Evolutionary conservation across 164 flowering plant species (phyloP).

Genomic region (Tetrastigma voinierianum): DNA sequence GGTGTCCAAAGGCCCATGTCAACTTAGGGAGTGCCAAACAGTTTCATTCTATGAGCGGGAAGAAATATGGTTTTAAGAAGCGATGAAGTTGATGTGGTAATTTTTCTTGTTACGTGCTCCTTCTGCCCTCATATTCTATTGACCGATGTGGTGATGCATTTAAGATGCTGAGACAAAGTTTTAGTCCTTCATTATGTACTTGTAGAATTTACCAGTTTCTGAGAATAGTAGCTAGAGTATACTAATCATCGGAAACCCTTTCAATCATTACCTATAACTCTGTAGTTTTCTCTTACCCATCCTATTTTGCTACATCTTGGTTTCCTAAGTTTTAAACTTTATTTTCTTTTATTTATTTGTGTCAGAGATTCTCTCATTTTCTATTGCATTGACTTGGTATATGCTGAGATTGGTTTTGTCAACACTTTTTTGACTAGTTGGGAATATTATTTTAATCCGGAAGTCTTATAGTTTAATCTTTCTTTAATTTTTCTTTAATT

Average conservation of each 20-base stretch:
- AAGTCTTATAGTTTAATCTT: no score
- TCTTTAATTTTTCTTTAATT: no score
- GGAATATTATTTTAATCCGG: no score
- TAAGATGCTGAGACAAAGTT: background rate
- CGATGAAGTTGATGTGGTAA: conserved; percentile 28
- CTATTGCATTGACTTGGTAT: no score
- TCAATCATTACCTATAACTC: background rate
- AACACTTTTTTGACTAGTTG: no score
- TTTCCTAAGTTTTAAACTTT: no score
- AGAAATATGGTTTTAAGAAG: conserved; percentile 88
- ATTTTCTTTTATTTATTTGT: no score
- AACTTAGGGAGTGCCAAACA: conserved; percentile 90
- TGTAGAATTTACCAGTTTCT: background rate
- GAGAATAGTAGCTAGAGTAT: background rate
- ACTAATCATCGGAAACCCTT: background rate
- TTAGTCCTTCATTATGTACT: background rate
- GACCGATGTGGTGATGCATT: background rate
- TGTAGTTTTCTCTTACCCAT: no score
- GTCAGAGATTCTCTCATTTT: no score
- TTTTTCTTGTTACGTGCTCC: background rate
- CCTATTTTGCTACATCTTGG: no score
- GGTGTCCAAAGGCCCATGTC: conserved; percentile 83
- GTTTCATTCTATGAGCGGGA: conserved; percentile 82
- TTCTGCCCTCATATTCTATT: background rate
- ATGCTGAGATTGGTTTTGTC: no score